Evolutionary conservation across 2,329 filamentous ascomycete species (phyloP), one percentile per base, ranked within the genome.

Genomic region (Cercospora zeina): DNA sequence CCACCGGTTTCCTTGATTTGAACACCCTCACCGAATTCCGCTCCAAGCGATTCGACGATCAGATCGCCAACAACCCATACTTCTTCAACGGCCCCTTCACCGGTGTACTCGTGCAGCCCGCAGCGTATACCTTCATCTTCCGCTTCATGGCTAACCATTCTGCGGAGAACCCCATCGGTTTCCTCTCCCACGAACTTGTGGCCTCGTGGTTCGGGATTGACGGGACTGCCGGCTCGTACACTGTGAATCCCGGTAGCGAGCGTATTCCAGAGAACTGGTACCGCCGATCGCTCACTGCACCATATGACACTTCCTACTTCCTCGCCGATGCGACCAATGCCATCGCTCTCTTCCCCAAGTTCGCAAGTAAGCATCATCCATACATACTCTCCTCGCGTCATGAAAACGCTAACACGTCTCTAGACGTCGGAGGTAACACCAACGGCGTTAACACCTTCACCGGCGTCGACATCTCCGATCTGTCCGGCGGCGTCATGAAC

Each of bases 401-500:
- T 27, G 6, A 27, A 10, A 30, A 19, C 16, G 6, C 49, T 51
- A 9, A 31, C 13, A 31, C 14, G 3, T 30, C n/a, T 4, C 4
- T 16, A 53, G 61, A 65, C 59, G 62, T 77, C 27, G 76, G 76
- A 37, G 75, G 77, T 69, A 71, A 77, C 69, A 61, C 65, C 33
- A 75, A 75, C 49, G 72, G 69, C 19, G 61, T 64, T 6, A 73
- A 77, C 67, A 72, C 71, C 33, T 77, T 77, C 64, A 69, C 70
- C 27, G 73, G 74, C 8, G 59, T 78, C 45, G 68, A 78, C 62
- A 62, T 76, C 6, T 62, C 49, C 8, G 67, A 77, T 53, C 60
- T 80, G 8, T 77, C 74, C 16, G 73, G 72, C 10, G 78, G 77
- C 30, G 69, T 82, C 1, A 77, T 79, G 62, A 82, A 80, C 65